A percentile compares a stretch with the other conserved stretches of the same genome.
Evolutionary conservation across 495 filamentous ascomycete species (phyloP).

Genomic region (Xylaria curta): DNA sequence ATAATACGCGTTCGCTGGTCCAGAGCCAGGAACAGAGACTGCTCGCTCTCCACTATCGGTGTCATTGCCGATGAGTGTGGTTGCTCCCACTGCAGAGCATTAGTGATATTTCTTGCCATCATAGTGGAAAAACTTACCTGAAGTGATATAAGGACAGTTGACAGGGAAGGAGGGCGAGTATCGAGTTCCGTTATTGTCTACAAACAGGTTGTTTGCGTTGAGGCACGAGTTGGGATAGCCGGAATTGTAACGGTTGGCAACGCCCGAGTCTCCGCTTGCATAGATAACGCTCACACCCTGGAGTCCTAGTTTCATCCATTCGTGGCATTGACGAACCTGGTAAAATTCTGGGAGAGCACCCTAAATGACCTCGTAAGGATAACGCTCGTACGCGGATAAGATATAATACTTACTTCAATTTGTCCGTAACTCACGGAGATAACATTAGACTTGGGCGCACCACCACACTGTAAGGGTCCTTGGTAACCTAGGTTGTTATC

Average conservation of each 20-base stretch:
- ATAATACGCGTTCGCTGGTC: conserved; percentile 58
- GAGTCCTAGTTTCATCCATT: conserved; percentile 68
- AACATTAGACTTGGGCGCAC: conserved; percentile 64
- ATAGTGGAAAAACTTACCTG: conserved; percentile 65
- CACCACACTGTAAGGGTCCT: conserved; percentile 49
- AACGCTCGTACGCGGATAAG: neutral
- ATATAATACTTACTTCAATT: conserved; percentile 47
- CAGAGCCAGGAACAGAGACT: conserved; percentile 46
- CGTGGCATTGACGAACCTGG: conserved; percentile 62
- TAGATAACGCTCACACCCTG: conserved; percentile 76
- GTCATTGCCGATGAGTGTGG: conserved; percentile 35
- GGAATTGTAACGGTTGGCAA: conserved; percentile 66
- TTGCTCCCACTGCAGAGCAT: conserved; percentile 27
- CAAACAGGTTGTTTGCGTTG: conserved; percentile 40
- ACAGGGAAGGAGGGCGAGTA: conserved; percentile 77
- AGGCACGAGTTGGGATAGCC: conserved; percentile 59
- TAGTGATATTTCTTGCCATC: conserved; percentile 46
- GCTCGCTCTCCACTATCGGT: conserved; percentile 45
- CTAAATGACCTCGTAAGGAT: conserved; percentile 4
- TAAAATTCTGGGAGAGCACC: conserved; percentile 46
- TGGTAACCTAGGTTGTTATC: conserved; percentile 48
- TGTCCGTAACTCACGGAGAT: conserved; percentile 65
- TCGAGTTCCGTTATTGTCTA: conserved; percentile 22
- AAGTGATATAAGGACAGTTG: conserved; percentile 74
- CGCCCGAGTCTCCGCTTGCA: conserved; percentile 74